Conservation (phyloP, 164 flowering plant species). For the Chloranthus sessilifolius region DNA sequence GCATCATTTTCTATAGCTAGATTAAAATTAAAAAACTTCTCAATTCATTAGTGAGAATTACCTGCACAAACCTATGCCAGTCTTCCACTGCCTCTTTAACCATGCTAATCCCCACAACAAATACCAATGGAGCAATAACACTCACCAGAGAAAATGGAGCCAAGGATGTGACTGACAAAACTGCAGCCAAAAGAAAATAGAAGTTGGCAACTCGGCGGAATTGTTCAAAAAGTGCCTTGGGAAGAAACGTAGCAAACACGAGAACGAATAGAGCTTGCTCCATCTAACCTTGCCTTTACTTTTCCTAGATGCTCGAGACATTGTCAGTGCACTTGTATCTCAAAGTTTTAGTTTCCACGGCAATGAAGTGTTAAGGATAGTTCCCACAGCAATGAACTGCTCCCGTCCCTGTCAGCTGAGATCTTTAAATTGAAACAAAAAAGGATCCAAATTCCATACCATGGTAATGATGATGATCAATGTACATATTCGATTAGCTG, state of each 20-base stretch:
- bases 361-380: too few relatives aligned
- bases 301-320: conserved; percentile 16
- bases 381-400: too few relatives aligned
- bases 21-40: too few relatives aligned
- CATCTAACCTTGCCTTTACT: conserved; percentile 32
- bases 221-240: conserved; percentile 62
- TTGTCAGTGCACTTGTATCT: too few relatives aligned
- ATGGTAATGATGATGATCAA: too few relatives aligned
- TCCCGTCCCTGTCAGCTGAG: too few relatives aligned
- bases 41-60: too few relatives aligned
- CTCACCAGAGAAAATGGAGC: conserved; percentile 41
- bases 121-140: conserved; percentile 49
- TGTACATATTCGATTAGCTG: too few relatives aligned
- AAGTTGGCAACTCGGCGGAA: conserved; percentile 69
- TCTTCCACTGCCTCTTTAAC: conserved; percentile 62
- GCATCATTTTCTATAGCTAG: too few relatives aligned
- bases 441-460: too few relatives aligned
- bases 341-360: too few relatives aligned
- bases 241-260: conserved; percentile 48
- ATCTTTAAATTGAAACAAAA: too few relatives aligned
- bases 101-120: conserved; percentile 68
- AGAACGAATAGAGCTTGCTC: conserved; percentile 54
- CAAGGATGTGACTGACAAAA: conserved; percentile 28
- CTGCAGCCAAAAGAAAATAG: conserved; percentile 54
- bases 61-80: conserved; percentile 62